A percentile compares a stretch with the other conserved stretches of the same genome.
Conservation (phyloP, 805 yeast species). For the Lachancea sp. region DNA sequence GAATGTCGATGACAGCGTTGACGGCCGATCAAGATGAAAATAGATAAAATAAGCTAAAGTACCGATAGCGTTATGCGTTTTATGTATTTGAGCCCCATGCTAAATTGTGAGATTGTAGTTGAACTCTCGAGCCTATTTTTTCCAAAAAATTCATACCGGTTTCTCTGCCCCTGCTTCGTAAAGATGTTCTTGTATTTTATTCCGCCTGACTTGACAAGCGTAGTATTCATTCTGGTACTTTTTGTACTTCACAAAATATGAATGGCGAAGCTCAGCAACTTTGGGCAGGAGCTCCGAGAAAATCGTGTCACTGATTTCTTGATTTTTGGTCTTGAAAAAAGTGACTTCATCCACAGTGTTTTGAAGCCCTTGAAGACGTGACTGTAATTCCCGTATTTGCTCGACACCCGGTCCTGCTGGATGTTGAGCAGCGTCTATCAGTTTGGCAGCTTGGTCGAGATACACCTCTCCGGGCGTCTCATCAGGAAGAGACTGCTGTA, state of each 20-base stretch:
- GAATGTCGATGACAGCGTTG: too few species aligned
- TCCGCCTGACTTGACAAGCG: constrained; percentile 11
- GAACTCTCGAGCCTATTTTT: too few species aligned
- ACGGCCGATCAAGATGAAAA: too few species aligned
- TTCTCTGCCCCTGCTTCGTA: not conserved
- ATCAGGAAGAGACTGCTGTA: not conserved
- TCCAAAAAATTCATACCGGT: not conserved
- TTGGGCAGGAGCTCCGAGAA: constrained; percentile 1
- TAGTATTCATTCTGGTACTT: constrained; percentile 18
- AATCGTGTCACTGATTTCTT: not conserved
- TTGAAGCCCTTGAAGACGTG: not conserved
- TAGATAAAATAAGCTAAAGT: too few species aligned
- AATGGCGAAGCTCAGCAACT: constrained; percentile 12
- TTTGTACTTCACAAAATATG: constrained; percentile 20
- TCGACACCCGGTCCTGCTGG: not conserved
- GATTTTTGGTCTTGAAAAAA: not conserved
- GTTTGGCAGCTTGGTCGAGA: not conserved
- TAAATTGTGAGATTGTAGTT: too few species aligned
- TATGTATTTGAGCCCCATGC: too few species aligned
- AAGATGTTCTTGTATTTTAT: not conserved
- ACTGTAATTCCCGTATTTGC: not conserved
- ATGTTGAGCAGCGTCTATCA: not conserved
- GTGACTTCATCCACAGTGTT: not conserved
- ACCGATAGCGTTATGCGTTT: not conserved
- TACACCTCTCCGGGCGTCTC: too few species aligned